Evolutionary conservation across 2,329 filamentous ascomycete species (phyloP), one percentile per base, ranked within the genome.

Genomic region (Arthrobotrys conoides): DNA sequence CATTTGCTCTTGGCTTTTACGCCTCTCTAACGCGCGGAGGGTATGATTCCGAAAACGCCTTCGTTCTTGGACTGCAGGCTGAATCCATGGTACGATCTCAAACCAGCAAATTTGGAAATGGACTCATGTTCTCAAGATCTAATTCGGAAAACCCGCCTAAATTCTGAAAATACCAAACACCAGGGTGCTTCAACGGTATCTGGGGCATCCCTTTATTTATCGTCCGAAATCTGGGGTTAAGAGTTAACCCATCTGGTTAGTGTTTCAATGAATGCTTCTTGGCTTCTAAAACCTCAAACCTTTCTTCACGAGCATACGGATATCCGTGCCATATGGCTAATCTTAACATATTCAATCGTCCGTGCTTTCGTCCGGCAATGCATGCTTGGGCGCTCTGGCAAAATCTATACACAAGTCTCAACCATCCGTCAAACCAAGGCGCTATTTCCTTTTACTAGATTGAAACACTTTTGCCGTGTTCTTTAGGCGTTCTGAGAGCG

Each of bases 81-180:
- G 64, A 68, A 41, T 68, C 64, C 64, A 55, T 46, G 64, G 64
- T 68, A 44, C 64, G 18, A 30, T 44, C 64, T 53, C 41, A 12
- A 18, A 18, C 53, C 44, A 59, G 0, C 57, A 27, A 14, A 22
- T 38, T n/a, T 59, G 53, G 10, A 38, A 44, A 44, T 44, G 33
- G 55, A 18, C 44, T 27, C 10, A 44, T 27, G 36, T 12, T 44
- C 36, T 44, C 36, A 44, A 61, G 57, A 61, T 61, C 57, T 44
- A 61, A 61, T 27, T 67, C 63, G 63, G 63, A 67, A 67, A 67
- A 30, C 44, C 44, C 44, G 63, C 63, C 63, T 67, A 67, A 67
- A 67, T 22, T 38, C 27, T 67, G 46, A n/a, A 30, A 44, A 44
- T 61, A 61, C 57, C 57, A 61, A 44, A 44, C 9, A 44, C 57